Evolutionary conservation across 352 stramenopile species (phyloP).

Genomic region (Phytophthora sp.): DNA sequence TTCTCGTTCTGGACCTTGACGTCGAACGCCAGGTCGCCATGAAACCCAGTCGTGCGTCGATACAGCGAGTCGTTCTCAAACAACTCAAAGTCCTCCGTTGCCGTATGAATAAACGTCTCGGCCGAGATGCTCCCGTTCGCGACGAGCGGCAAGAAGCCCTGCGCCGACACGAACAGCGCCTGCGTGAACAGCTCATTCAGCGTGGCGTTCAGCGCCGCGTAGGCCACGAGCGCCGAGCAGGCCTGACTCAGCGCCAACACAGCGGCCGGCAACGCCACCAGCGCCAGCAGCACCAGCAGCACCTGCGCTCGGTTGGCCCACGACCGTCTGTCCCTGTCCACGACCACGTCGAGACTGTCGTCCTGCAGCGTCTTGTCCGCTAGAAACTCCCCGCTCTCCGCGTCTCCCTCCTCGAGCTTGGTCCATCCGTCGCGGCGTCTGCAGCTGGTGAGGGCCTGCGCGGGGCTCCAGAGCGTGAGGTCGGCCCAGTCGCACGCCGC

Average conservation of each 20-base stretch:
- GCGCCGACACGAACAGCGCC: constrained; percentile 11
- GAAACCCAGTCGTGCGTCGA: constrained; percentile 40
- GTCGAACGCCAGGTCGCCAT: constrained; percentile 46
- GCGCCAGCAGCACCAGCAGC: background rate
- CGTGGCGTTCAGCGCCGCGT: constrained; percentile 33
- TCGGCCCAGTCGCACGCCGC: constrained; percentile 13
- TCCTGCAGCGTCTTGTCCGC: background rate
- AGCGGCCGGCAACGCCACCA: background rate
- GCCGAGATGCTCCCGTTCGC: constrained; percentile 25
- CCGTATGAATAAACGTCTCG: constrained; percentile 32
- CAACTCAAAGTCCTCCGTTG: constrained; percentile 46
- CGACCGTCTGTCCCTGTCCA: too few relatives aligned
- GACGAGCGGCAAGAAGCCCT: constrained; percentile 25
- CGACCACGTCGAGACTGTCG: too few relatives aligned
- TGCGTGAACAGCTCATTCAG: constrained; percentile 45
- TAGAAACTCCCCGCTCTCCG: background rate
- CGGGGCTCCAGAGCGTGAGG: constrained; percentile 21
- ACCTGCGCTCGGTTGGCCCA: background rate
- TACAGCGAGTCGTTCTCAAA: constrained; percentile 47
- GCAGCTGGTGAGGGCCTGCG: background rate
- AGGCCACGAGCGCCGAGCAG: background rate
- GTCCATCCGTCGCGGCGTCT: background rate
- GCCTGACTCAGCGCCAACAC: background rate
- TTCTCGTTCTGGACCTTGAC: constrained; percentile 36
- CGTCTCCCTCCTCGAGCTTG: background rate